Conservation (phyloP, 129 eudicot species). For the Arctium lappa region DNA sequence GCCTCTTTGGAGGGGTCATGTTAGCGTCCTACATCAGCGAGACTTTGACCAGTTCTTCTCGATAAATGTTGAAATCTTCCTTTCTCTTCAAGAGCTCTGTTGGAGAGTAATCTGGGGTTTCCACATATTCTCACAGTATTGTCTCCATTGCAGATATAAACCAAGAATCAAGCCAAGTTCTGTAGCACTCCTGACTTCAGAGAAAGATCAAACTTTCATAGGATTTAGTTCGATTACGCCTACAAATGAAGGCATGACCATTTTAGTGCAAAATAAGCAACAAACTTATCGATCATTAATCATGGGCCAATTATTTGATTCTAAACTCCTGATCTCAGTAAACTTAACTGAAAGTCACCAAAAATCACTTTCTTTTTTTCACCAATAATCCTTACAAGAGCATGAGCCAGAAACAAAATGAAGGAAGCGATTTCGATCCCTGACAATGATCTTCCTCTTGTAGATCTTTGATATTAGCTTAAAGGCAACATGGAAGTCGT, state of each 20-base stretch:
- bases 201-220: background rate
- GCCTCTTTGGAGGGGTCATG: background rate
- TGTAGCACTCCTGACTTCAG: background rate
- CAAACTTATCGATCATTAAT: background rate
- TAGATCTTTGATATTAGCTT: slow-evolving; percentile 45
- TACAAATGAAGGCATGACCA: background rate
- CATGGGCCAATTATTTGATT: background rate
- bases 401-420: slow-evolving; percentile 47
- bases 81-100: background rate
- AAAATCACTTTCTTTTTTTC: background rate
- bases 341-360: background rate
- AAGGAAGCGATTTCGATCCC: slow-evolving; percentile 58
- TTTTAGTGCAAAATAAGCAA: background rate
- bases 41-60: too few species aligned
- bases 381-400: slow-evolving; percentile 66
- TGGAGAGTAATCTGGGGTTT: too few species aligned
- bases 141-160: background rate
- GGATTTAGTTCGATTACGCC: background rate
- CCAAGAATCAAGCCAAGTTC: background rate
- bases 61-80: background rate
- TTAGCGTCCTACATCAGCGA: too few species aligned
- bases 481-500: slow-evolving; percentile 50
- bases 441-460: slow-evolving; percentile 47
- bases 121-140: too few species aligned
- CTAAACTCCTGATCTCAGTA: background rate